Evolutionary conservation across 768 basidiomycete genomes (phyloP), one percentile per base, ranked within the genome.

Genomic region (Lactarius pseudohatsudake): DNA sequence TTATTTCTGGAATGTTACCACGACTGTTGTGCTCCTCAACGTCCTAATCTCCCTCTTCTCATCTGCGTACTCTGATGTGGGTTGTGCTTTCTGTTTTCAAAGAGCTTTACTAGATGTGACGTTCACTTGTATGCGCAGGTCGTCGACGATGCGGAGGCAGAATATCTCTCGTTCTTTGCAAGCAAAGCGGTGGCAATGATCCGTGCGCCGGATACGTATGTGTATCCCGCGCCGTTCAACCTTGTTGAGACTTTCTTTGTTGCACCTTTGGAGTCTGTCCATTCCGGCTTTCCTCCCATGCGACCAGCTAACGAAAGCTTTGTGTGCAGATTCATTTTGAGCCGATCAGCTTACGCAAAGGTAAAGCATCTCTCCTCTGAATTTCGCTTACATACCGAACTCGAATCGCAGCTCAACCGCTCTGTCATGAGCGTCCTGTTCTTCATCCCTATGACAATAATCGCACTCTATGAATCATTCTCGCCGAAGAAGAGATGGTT

Each of bases 21-120:
- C 92, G 2, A 90, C 86, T 20, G 83, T 97, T 59, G 85, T 98
- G 62, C 82, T 97, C 59, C 84, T 97, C 75, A 98, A 98, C 74
- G 87, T 98, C 73, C 82, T 98, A 73, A 94, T 98, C 71, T 97
- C 95, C n/a, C 79, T 98, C 71, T 97, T 97, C 75, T 88, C 94
- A 20, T 92, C 94, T 59, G 94, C 94, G 0, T 96, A 96, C 72
- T 86, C 88, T 13, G 94, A 95, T 72, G 93, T 92, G 63, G 75
- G 83, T 78, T n/a, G 11, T 28, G 7, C 41, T 36, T 54, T 30
- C 7, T 54, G 3, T 32, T 15, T 45, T 18, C 18, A 58, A 16
- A 53, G 59, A 40, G 20, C 34, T 43, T 16, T 8, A 22, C n/a
- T 22, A 28, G 30, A 61, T 61, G 26, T 50, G 32, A 55, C 59